Conservation (phyloP, 441 rosid species). For the Gossypium trilobum region DNA sequence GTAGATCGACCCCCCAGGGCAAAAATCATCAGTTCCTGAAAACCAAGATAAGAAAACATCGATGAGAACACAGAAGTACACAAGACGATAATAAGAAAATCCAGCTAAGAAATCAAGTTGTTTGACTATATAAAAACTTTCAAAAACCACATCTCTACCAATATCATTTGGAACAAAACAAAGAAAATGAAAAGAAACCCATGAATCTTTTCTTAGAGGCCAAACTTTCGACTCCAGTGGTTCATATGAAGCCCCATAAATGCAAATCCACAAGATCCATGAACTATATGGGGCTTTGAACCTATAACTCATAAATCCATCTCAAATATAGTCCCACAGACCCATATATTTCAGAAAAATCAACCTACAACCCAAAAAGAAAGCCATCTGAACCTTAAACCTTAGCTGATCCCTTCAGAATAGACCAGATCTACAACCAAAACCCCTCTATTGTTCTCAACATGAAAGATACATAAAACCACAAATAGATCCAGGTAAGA, state of each 20-base stretch:
- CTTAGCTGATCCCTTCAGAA: not conserved
- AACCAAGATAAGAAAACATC: slow-evolving; percentile 11
- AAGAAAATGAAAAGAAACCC: not conserved
- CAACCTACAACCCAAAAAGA: not conserved
- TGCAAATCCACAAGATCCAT: not conserved
- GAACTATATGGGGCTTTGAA: not conserved
- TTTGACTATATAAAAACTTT: not conserved
- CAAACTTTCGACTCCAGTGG: slow-evolving; percentile 4
- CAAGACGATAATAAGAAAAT: not conserved
- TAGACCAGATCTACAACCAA: slow-evolving; percentile 11
- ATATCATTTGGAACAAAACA: not conserved
- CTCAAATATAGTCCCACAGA: not conserved
- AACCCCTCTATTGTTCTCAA: not conserved
- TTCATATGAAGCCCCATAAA: not conserved
- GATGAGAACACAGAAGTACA: not conserved
- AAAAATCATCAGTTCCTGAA: slow-evolving; percentile 67
- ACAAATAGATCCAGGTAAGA: not conserved
- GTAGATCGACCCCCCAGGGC: slow-evolving; percentile 48
- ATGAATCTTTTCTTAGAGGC: too few species aligned
- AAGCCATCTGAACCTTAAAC: not conserved
- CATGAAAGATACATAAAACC: not conserved
- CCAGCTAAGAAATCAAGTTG: not conserved
- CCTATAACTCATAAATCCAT: not conserved
- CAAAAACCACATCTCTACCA: not conserved
- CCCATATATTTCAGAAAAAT: not conserved